Evolutionary conservation across 305 asterid species (phyloP), one percentile per base, ranked within the genome.

Genomic region (Withania somnifera): DNA sequence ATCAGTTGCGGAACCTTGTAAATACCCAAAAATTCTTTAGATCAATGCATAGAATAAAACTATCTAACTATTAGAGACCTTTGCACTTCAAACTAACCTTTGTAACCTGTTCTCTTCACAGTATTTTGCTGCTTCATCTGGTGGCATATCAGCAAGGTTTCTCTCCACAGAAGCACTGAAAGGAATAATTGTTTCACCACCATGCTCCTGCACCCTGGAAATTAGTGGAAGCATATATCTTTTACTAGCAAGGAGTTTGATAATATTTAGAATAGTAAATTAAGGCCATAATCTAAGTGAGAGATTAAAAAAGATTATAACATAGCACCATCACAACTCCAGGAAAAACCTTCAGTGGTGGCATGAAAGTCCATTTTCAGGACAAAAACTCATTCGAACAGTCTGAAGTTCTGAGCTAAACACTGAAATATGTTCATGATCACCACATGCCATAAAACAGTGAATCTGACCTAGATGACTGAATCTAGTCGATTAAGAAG

Each of bases 161-260:
- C 94, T 94, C 91, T 96, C 99, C 45, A 96, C 90, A 84, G 89
- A 91, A 87, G 98, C 91, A 83, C 99, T 96, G 87, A 96, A 91
- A 84, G 99, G 99, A 85, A 94, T 90, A 81, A 96, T 92, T 82
- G 83, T 81, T 84, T 90, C 99, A 84, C 95, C 99, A 75, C 99
- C 99, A 87, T 96, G 99, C 89, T 96, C 99, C 84, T 96, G 99
- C 87, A 96, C 98, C 99, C 99, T 96, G 83, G 68, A 84, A 82
- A 85, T 80, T 80, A 30, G 64, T 28, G 61, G n/a, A 45, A 45
- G 45, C 24, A 45, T 42, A 22, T 6, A 11, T 40, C n/a, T 71
- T 71, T 11, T 61, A 17, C n/a, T 61, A 61, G 17, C 42, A 61
- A 61, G 14, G 69, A 28, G 20, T 28, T n/a, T 28, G 11, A 61